Evolutionary conservation across 768 basidiomycete genomes (phyloP), one percentile per base, ranked within the genome.

Genomic region (Lentinula sp.): DNA sequence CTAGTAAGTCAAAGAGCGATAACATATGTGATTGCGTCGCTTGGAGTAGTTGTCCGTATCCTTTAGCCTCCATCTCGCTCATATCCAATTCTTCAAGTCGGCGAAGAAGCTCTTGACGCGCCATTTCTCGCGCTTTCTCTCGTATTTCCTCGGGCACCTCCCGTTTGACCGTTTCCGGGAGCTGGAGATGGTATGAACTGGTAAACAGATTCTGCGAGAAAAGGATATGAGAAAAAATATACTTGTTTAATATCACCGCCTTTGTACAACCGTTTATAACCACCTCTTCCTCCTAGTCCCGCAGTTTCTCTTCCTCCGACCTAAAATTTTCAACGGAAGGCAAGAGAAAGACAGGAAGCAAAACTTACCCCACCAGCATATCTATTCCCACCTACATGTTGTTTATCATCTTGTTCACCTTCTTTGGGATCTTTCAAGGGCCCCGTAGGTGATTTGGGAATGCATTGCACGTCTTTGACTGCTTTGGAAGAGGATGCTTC

Each of bases 241-340:
- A 81, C 84, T 73, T 87, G 86, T 53, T 85, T 82, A 62, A 87
- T 84, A 60, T 86, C 77, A 10, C 85, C 85, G 12, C 82, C 83
- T 64, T 84, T 85, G 69, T 79, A 85, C 0, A 86, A 67, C 12
- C 86, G 81, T 71, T 85, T 87, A 68, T 86, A 87, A 0, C 86
- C 86, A 10, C 85, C 86, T n/a, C 78, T 74, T 4, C 86, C 86
- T 2, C 86, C 86, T 63, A 86, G 71, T 1, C 86, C 86, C 7
- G 86, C 86, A 4, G 86, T 87, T 65, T 85, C 84, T 23, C 85
- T 74, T 9, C 86, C 86, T 35, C 86, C 86, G 33, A 82, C 83
- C 86, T 88, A 58, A 61, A 18, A 16, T 33, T 61, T 48, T 33
- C 4, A 59, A 16, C 4, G 20, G 10, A 53, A 49, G 36, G 13